A percentile compares a stretch with the other conserved stretches of the same genome.
phyloP scores from a whole-genome alignment of 1,284 basidiomycete species.

The Phlebopus sp. region DNA sequence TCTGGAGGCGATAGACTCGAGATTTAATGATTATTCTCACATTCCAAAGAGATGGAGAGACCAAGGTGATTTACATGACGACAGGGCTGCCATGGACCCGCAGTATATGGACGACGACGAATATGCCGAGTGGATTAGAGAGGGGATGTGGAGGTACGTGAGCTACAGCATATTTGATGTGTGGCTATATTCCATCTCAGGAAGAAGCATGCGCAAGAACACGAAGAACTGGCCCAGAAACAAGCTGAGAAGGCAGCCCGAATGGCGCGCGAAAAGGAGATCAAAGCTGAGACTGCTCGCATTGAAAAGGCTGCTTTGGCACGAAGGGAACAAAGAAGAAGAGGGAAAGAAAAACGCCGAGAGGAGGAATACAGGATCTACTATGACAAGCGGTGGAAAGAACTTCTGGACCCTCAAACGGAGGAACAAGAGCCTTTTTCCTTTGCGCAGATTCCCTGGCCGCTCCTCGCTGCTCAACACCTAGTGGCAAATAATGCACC shows the following conservation, averaged over 20 bases:
- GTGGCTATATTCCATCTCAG: constrained; percentile 34
- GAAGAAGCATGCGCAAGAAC: constrained; percentile 63
- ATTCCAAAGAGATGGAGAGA: constrained; percentile 55
- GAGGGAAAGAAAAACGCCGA: constrained; percentile 43
- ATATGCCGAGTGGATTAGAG: constrained; percentile 76
- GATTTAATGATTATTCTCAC: constrained; percentile 64
- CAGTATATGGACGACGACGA: constrained; percentile 77
- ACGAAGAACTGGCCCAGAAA: constrained; percentile 57
- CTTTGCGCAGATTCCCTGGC: constrained; percentile 81
- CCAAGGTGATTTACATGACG: constrained; percentile 32
- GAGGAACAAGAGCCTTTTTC: constrained; percentile 27
- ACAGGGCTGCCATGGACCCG: constrained; percentile 48
- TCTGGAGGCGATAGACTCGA: constrained; percentile 58
- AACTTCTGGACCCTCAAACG: constrained; percentile 38
- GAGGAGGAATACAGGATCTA: constrained; percentile 44
- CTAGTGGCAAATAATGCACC: not conserved
- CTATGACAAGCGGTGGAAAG: constrained; percentile 62
- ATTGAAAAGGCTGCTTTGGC: constrained; percentile 52
- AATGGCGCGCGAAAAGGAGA: constrained; percentile 51
- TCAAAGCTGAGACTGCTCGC: constrained; percentile 49
- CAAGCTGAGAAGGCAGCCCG: constrained; percentile 50
- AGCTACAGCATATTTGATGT: not conserved
- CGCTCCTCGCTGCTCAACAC: constrained; percentile 41
- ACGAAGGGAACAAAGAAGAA: constrained; percentile 43
- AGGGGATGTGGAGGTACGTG: constrained; percentile 75